A percentile compares a stretch with the other conserved stretches of the same genome.
Conservation (phyloP, 2,329 filamentous ascomycete species). For the Stagonosporopsis cucurbitacearum region DNA sequence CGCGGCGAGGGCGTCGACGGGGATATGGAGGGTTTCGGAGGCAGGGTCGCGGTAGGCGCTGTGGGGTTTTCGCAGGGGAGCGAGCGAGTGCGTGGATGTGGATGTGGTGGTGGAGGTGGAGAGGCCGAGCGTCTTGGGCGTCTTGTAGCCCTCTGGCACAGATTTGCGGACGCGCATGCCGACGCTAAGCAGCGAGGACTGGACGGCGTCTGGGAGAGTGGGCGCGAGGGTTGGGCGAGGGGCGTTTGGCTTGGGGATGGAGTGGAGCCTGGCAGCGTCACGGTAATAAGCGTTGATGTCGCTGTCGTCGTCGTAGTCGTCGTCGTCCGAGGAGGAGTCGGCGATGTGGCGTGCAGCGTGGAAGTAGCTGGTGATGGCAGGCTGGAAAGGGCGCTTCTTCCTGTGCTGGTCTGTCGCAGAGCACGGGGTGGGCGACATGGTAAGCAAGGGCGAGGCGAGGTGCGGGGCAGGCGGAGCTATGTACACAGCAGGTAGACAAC, state of each 20-base stretch:
- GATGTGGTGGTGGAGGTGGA: too few relatives aligned
- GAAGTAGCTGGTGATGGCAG: conserved; percentile 55
- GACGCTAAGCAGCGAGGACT: conserved; percentile 85
- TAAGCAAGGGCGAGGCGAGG: conserved; percentile 17
- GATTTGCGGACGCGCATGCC: conserved; percentile 95
- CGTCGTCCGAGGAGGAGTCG: conserved; percentile 16
- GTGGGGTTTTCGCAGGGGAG: conserved; percentile 9
- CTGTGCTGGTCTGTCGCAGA: conserved; percentile 34
- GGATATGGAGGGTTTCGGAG: conserved; percentile 17
- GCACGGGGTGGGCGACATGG: conserved; percentile 29
- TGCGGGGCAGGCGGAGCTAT: conserved; percentile 5
- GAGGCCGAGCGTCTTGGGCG: conserved; percentile 58
- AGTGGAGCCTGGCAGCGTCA: conserved; percentile 24
- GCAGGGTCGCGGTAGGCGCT: conserved; percentile 12
- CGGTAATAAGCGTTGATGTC: conserved; percentile 38
- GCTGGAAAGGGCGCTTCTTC: conserved; percentile 54
- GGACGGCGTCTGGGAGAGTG: conserved; percentile 68
- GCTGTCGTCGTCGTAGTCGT: conserved; percentile 28
- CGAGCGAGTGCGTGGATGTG: conserved; percentile 30
- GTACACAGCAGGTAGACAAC: too few relatives aligned
- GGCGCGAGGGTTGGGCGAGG: conserved; percentile 48
- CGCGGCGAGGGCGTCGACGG: conserved; percentile 12
- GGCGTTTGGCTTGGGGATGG: conserved; percentile 22
- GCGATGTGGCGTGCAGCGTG: conserved; percentile 24
- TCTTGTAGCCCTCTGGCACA: conserved; percentile 94